phyloP scores from a whole-genome alignment of 768 basidiomycete species.

The Naganishia vaughanmartiniae region DNA sequence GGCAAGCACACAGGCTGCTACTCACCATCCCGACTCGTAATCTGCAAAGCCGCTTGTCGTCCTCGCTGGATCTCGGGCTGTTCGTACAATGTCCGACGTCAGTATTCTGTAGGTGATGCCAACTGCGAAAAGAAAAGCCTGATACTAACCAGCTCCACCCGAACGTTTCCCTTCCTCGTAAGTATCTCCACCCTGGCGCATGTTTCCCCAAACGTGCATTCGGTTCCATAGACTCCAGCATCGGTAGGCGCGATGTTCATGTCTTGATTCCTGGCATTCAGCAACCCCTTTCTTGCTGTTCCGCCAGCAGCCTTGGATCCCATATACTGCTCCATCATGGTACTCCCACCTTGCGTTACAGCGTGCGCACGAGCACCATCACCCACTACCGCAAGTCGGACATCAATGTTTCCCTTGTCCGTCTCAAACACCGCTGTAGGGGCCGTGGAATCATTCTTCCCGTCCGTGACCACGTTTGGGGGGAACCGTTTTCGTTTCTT shows the following conservation, averaged over 20 bases:
- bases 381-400: conserved; percentile 24
- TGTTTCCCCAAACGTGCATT: neutral
- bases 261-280: conserved; percentile 10
- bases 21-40: conserved; percentile 27
- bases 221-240: neutral
- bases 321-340: conserved; percentile 13
- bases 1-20: neutral
- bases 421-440: conserved; percentile 29
- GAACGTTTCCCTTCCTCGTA: conserved; percentile 24
- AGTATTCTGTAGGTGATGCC: too few relatives aligned
- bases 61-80: conserved; percentile 25
- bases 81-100: neutral
- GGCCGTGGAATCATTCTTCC: too few relatives aligned
- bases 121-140: too few relatives aligned
- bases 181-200: conserved; percentile 22
- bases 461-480: neutral
- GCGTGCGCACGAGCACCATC: neutral
- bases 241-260: neutral
- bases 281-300: neutral
- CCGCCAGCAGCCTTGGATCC: neutral
- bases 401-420: conserved; percentile 25
- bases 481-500: conserved; percentile 15
- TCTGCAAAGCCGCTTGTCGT: conserved; percentile 16
- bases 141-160: conserved; percentile 27
- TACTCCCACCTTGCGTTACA: neutral